Base-by-base conservation (phyloP, 2,329 filamentous ascomycete species). In the Ilyonectria destructans region DNA sequence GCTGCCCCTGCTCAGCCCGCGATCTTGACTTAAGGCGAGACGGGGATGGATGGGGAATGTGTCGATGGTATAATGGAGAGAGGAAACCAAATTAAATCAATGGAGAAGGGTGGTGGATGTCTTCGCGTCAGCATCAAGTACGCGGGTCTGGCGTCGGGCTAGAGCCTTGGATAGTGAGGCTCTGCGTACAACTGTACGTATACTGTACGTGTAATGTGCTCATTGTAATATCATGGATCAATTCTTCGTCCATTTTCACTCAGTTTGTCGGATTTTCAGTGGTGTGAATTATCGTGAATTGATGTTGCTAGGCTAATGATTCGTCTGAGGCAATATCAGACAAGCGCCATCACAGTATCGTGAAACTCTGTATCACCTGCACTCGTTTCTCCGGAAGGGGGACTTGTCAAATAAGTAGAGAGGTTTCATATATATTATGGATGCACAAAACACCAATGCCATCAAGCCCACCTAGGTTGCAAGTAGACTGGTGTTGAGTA, bases 1-100 rank as follows among this genome's bases (percentile, higher is more conserved):
- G 15, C 40, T 40, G 77, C 75, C 46, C 80, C 79, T 5, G 72
- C 79, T 12, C 56, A 79, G 31, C 70, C 81, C 10, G 76, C 70
- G 23, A 71, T 75, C 29, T 57, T 71, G 21, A 71, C 69, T 58
- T 79, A 71, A 68, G 21, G 15, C 43, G n/a, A 31, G 15, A 51
- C 2, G 23, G 17, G 48, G 8, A 33, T 52, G 8, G 21, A 52
- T 19, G n/a, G n/a, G 17, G 12, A 33, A 33, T 35, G 17, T 10
- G 29, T 35, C 6, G 31, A 35, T 35, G 23, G 12, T 3, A 13
- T 52, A 31, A 21, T 52, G n/a, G 19, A 33, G 9, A 31, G 9
- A 31, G 12, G 49, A 17, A 19, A n/a, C 10, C 17, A 33, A 33
- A 26, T 17, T 13, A 51, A 19, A 33, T 15, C 8, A 33, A 19